These are phyloP conservation scores for Paramicrosporidium saccamoebae DNA, from an alignment of 371 early-diverging fungal genomes.

Conservation along the genomic window DNA sequence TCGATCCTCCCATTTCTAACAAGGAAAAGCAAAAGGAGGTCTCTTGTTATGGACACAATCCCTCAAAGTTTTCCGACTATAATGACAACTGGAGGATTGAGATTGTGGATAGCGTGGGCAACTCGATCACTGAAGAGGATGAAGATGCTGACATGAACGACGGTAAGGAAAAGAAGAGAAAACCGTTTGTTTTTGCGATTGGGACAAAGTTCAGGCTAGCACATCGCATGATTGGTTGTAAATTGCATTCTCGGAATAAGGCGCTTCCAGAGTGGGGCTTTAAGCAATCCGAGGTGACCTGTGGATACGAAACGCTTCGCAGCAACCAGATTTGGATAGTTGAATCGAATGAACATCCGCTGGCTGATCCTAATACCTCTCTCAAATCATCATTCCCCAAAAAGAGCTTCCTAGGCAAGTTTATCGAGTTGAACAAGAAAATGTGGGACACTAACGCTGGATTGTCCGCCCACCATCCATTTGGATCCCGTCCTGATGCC, in stretches of 20 bases:
- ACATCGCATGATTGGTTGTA: slow-evolving; percentile 30
- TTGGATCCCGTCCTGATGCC: slow-evolving; percentile 31
- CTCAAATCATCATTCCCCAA: too few species aligned
- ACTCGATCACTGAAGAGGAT: slow-evolving; percentile 11
- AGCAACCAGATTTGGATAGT: too few species aligned
- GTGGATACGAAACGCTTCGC: too few species aligned
- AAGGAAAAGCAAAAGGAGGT: slow-evolving; percentile 19
- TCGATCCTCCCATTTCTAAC: too few species aligned
- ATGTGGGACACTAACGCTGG: slow-evolving; percentile 56
- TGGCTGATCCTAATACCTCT: too few species aligned
- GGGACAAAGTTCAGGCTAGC: slow-evolving; percentile 24
- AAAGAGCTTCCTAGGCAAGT: slow-evolving; percentile 43
- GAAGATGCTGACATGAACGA: slow-evolving; percentile 24
- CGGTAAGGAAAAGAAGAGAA: slow-evolving; percentile 10
- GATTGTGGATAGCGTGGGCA: slow-evolving; percentile 34
- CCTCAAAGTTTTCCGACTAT: slow-evolving; percentile 50
- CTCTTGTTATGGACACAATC: slow-evolving; percentile 75
- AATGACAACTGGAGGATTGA: too few species aligned
- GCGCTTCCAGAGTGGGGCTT: slow-evolving; percentile 91
- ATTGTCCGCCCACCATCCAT: slow-evolving; percentile 50
- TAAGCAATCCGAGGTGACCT: slow-evolving; percentile 72
- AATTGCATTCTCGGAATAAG: slow-evolving; percentile 31
- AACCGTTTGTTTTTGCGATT: slow-evolving; percentile 15
- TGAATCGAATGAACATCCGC: slow-evolving; percentile 11
- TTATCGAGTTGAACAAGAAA: slow-evolving; percentile 30